Evolutionary conservation across 148 eudicot genomes (phyloP).

Genomic region (Cornus suecica): DNA sequence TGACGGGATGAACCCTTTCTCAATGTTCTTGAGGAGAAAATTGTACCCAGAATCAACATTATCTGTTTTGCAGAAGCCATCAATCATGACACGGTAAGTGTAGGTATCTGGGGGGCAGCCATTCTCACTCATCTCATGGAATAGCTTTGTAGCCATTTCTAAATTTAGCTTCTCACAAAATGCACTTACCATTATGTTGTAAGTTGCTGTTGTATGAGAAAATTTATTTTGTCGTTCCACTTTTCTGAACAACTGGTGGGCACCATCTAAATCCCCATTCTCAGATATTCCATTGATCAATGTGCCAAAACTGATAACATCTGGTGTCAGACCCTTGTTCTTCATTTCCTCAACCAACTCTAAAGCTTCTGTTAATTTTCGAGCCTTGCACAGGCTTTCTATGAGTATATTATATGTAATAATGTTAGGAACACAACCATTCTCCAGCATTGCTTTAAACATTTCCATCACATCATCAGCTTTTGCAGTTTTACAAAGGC

Average conservation of each 20-base stretch:
- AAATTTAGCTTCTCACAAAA: conserved; percentile 63
- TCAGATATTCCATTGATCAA: conserved; percentile 74
- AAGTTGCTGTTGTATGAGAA: conserved; percentile 62
- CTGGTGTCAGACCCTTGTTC: conserved; percentile 59
- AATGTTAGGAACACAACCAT: conserved; percentile 67
- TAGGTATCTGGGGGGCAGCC: conserved; percentile 64
- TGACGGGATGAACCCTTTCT: conserved; percentile 66
- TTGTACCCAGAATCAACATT: conserved; percentile 57
- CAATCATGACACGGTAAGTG: conserved; percentile 76
- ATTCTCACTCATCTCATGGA: conserved; percentile 50
- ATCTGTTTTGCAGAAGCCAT: conserved; percentile 83
- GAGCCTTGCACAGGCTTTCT: conserved; percentile 70
- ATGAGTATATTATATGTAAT: conserved; percentile 82
- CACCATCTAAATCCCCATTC: conserved; percentile 65
- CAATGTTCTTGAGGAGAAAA: conserved; percentile 51
- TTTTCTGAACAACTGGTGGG: conserved; percentile 56
- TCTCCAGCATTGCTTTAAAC: conserved; percentile 71
- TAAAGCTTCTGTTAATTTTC: conserved; percentile 51
- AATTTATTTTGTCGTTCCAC: conserved; percentile 43
- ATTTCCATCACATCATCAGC: conserved; percentile 69
- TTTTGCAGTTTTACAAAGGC: conserved; percentile 77
- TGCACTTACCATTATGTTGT: conserved; percentile 72
- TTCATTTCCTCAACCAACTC: conserved; percentile 63
- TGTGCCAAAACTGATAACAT: conserved; percentile 68
- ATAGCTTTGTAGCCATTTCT: conserved; percentile 64